Percentiles rank a stretch among this genome's conserved stretches.
These are phyloP conservation scores for Didymella pomorum DNA, from an alignment of 2,329 filamentous ascomycete genomes.

Conservation along the genomic window DNA sequence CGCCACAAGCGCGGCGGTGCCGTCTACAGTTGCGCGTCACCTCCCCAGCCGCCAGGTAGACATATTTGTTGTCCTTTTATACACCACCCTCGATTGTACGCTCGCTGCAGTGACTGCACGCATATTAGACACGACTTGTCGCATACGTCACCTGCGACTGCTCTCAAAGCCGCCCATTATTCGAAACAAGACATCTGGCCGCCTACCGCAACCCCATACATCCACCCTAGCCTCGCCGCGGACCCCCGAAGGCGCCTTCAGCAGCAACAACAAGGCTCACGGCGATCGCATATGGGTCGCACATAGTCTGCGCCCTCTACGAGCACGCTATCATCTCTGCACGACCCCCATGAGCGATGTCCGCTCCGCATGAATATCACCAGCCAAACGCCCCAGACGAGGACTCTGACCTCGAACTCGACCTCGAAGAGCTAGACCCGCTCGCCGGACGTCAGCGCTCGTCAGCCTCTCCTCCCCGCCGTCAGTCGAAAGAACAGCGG, in stretches of 20 bases:
- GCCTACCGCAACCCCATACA: conserved; percentile 7
- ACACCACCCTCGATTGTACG: not conserved
- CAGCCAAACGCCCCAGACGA: conserved; percentile 64
- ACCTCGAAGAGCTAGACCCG: conserved; percentile 82
- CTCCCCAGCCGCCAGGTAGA: conserved; percentile 16
- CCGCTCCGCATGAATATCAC: conserved; percentile 56
- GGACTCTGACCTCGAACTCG: conserved; percentile 79
- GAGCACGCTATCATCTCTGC: not conserved
- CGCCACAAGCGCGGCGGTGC: conserved; percentile 14
- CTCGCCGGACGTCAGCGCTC: conserved; percentile 39
- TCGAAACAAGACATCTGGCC: conserved; percentile 14
- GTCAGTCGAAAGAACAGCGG: conserved; percentile 41
- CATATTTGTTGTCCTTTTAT: not conserved
- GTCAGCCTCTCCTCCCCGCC: conserved; percentile 36
- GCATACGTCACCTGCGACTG: not conserved
- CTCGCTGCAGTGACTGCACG: not conserved
- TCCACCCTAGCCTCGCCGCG: conserved; percentile 23
- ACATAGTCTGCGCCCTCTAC: not conserved
- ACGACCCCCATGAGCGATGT: conserved; percentile 54
- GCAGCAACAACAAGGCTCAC: conserved; percentile 10
- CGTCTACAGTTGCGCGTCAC: not conserved
- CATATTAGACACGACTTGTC: not conserved
- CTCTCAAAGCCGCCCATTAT: not conserved
- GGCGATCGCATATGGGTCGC: conserved; percentile 3
- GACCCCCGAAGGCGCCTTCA: conserved; percentile 35